phyloP scores from a whole-genome alignment of 108 stramenopile species.

The Cyclostephanos tholiformis region DNA sequence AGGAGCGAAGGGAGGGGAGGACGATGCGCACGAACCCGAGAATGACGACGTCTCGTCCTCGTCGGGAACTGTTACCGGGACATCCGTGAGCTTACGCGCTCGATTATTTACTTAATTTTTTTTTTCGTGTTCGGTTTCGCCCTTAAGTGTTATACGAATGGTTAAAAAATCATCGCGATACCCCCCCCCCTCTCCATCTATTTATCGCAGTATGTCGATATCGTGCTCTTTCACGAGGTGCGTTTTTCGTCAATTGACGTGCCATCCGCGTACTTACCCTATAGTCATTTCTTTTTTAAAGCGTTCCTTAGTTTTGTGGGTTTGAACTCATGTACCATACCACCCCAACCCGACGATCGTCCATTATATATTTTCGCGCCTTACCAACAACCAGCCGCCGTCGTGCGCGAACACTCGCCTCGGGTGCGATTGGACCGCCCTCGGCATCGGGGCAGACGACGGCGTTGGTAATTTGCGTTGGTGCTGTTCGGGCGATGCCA shows the following conservation, averaged over 20 bases:
- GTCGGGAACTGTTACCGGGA: conserved; percentile 16
- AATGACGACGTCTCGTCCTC: conserved; percentile 11
- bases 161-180: too few relatives aligned
- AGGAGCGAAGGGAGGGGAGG: conserved; percentile 5
- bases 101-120: neutral
- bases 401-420: conserved; percentile 61
- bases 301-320: neutral
- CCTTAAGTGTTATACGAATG: too few relatives aligned
- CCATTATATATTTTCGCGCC: neutral
- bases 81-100: neutral
- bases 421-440: conserved; percentile 82
- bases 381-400: conserved; percentile 50
- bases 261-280: too few relatives aligned
- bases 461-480: conserved; percentile 65
- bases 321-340: neutral
- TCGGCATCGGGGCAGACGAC: conserved; percentile 69
- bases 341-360: neutral
- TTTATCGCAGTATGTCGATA: conserved; percentile 42
- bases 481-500: conserved; percentile 80
- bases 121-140: neutral
- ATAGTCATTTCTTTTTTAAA: neutral
- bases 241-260: conserved; percentile 10
- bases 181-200: conserved; percentile 42
- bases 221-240: conserved; percentile 52
- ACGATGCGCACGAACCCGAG: conserved; percentile 28